Evolutionary conservation across 1,284 basidiomycete genomes (phyloP).

Genomic region (Lentinula novae-zelandiae): DNA sequence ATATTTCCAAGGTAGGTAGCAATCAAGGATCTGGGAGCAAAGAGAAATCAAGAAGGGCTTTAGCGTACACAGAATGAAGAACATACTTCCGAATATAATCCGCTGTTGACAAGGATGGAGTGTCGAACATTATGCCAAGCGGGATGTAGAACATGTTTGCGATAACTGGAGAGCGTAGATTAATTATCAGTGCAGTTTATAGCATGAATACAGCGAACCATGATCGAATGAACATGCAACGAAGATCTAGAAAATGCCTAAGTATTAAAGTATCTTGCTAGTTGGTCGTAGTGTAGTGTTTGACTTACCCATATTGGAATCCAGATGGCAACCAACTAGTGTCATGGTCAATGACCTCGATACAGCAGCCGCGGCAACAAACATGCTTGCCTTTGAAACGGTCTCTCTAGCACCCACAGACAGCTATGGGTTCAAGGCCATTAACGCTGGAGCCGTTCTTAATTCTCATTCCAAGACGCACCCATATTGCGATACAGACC

Average conservation of each 20-base stretch:
- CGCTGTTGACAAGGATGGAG: constrained; percentile 40
- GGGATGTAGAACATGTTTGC: constrained; percentile 78
- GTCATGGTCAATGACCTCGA: neutral
- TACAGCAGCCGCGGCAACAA: neutral
- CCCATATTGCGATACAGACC: constrained; percentile 77
- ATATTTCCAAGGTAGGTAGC: constrained; percentile 68
- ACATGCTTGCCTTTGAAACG: constrained; percentile 52
- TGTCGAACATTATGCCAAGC: constrained; percentile 66
- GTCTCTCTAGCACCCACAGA: constrained; percentile 67
- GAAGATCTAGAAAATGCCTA: constrained; percentile 46
- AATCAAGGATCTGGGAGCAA: constrained; percentile 51
- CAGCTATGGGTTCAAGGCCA: constrained; percentile 45
- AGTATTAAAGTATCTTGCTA: constrained; percentile 6
- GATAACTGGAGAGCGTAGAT: constrained; percentile 34
- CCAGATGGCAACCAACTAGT: constrained; percentile 62
- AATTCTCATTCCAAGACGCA: constrained; percentile 26
- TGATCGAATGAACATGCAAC: constrained; percentile 72
- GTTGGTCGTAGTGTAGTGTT: neutral
- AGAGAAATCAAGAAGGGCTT: neutral
- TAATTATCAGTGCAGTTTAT: neutral
- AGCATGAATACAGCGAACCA: constrained; percentile 35
- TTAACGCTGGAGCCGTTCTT: neutral
- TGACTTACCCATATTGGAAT: constrained; percentile 66
- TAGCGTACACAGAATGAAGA: neutral
- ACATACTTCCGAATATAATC: constrained; percentile 66